phyloP scores from a whole-genome alignment of 2,329 filamentous ascomycete species.

The Hypoxylon rubiginosum region DNA sequence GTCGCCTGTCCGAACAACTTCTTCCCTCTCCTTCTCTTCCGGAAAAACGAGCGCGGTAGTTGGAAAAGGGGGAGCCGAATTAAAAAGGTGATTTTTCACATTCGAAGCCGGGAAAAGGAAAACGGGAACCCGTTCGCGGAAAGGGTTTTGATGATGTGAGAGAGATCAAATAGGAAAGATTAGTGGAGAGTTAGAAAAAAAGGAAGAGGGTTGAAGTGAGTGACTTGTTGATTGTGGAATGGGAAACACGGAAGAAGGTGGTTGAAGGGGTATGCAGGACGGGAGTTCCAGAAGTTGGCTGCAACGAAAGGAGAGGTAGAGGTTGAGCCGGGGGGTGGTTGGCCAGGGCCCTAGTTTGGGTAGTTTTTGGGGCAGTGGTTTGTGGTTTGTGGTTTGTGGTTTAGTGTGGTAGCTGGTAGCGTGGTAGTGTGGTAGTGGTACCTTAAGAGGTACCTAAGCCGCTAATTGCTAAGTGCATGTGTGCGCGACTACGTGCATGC shows the following conservation, averaged over 20 bases:
- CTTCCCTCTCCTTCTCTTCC: conserved; percentile 22
- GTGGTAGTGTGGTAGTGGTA: too few species aligned
- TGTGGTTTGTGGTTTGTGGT: too few species aligned
- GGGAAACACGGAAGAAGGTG: not conserved
- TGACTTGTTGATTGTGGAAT: conserved; percentile 1
- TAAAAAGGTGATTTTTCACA: conserved; percentile 26
- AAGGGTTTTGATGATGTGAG: conserved; percentile 32
- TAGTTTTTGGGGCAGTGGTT: too few species aligned
- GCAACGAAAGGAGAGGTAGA: conserved; percentile 2
- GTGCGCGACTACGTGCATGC: not conserved
- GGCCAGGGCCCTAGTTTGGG: not conserved
- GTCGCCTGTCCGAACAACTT: conserved; percentile 33
- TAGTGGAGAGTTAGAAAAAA: conserved; percentile 5
- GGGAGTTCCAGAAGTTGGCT: conserved; percentile 2
- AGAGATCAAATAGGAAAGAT: conserved; percentile 1
- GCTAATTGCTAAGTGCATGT: too few species aligned
- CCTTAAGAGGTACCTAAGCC: too few species aligned
- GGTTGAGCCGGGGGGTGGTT: not conserved
- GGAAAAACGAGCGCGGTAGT: conserved; percentile 35
- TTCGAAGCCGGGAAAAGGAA: conserved; percentile 25
- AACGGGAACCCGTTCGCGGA: conserved; percentile 41
- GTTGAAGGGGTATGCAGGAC: not conserved
- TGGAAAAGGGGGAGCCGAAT: conserved; percentile 32
- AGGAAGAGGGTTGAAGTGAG: conserved; percentile 2
- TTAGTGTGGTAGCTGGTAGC: not conserved